phyloP scores from a whole-genome alignment of 345 rosid species.

The Lenwebbia sp. region DNA sequence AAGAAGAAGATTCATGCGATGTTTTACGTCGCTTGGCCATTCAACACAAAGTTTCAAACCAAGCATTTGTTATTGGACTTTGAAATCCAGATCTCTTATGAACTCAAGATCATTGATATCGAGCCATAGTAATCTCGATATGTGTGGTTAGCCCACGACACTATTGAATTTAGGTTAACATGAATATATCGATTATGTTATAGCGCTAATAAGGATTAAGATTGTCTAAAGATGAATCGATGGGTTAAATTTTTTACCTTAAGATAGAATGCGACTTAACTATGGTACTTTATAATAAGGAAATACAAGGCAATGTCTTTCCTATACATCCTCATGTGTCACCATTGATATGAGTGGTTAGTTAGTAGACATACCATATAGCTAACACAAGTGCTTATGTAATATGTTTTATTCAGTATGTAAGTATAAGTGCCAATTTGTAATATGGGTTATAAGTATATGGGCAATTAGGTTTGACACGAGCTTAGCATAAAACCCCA shows the following conservation, averaged over 20 bases:
- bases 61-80: neutral
- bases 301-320: neutral
- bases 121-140: neutral
- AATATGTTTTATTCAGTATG: no score
- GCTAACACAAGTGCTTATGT: no score
- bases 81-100: neutral
- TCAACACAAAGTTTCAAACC: neutral
- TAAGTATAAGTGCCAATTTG: no score
- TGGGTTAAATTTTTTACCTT: neutral
- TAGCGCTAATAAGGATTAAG: neutral
- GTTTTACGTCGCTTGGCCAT: neutral
- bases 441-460: no score
- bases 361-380: no score
- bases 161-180: neutral
- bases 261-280: neutral
- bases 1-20: neutral
- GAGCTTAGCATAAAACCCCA: no score
- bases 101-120: fast-evolving
- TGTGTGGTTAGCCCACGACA: no score
- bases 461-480: no score
- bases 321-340: no score
- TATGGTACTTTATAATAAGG: neutral
- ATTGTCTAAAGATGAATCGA: neutral
- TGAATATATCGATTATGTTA: fast-evolving
- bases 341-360: no score